A percentile compares a stretch with the other conserved stretches of the same genome.
These are phyloP conservation scores for Phytophthora ramorum DNA, from an alignment of 352 stramenopile species.

Conservation along the genomic window DNA sequence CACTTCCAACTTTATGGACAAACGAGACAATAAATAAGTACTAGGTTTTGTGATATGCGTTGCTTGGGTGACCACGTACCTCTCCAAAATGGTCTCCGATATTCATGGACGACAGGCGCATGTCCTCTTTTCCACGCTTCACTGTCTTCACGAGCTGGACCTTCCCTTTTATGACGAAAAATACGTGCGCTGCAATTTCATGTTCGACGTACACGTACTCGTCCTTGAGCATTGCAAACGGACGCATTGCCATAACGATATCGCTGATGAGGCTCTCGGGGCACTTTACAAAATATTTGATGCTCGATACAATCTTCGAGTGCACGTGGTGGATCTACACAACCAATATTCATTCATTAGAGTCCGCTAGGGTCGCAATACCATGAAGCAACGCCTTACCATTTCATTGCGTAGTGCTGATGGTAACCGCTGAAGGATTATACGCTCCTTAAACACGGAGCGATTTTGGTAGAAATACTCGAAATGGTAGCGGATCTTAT, in stretches of 20 bases:
- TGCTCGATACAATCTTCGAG: slow-evolving; percentile 67
- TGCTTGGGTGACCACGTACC: slow-evolving; percentile 32
- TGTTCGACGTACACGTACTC: slow-evolving; percentile 84
- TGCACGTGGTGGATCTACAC: slow-evolving; percentile 79
- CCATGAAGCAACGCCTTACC: slow-evolving; percentile 33
- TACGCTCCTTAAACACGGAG: slow-evolving; percentile 82
- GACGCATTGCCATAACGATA: slow-evolving; percentile 84
- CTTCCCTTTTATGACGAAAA: slow-evolving; percentile 85
- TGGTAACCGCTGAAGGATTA: slow-evolving; percentile 71
- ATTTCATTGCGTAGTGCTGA: slow-evolving; percentile 85
- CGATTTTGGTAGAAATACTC: slow-evolving; percentile 89
- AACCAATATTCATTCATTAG: slow-evolving; percentile 3
- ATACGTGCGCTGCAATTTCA: slow-evolving; percentile 86
- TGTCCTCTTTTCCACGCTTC: slow-evolving; percentile 49
- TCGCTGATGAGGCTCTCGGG: slow-evolving; percentile 85
- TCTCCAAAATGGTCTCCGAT: slow-evolving; percentile 86
- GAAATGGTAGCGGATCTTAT: slow-evolving; percentile 81
- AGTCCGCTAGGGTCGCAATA: background rate
- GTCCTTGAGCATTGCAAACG: slow-evolving; percentile 78
- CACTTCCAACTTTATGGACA: slow-evolving; percentile 65
- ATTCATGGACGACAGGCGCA: slow-evolving; percentile 47
- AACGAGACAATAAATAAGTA: background rate
- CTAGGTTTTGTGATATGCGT: background rate
- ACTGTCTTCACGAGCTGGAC: slow-evolving; percentile 67
- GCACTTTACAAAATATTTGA: slow-evolving; percentile 78